Percentiles rank a stretch among this genome's conserved stretches.
Conservation (phyloP, 176 grass and related monocot species). For the Pontederia crassipes region DNA sequence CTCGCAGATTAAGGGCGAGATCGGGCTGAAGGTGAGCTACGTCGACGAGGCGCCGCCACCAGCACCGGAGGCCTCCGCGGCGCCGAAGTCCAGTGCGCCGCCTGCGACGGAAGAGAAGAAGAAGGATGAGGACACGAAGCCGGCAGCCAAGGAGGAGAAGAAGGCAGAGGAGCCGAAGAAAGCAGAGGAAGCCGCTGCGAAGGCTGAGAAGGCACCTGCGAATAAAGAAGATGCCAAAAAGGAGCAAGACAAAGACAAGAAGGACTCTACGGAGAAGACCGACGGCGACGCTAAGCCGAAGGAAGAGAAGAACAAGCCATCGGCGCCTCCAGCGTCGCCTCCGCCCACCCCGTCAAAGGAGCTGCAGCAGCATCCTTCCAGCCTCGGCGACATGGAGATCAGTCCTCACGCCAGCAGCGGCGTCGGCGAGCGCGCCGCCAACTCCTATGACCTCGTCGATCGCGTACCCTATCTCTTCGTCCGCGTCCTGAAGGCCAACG, state of each 20-base stretch:
- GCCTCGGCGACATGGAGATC: constrained; percentile 70
- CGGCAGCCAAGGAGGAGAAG: not conserved
- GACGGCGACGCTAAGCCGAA: constrained; percentile 36
- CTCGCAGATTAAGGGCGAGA: constrained; percentile 95
- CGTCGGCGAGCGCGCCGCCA: constrained; percentile 34
- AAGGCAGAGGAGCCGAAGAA: constrained; percentile 43
- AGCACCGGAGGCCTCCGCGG: not conserved
- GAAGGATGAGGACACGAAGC: constrained; percentile 17
- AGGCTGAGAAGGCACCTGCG: too few relatives aligned
- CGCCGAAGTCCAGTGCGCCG: constrained; percentile 9
- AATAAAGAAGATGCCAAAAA: constrained; percentile 33
- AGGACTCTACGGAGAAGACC: constrained; percentile 28
- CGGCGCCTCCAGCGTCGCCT: constrained; percentile 21
- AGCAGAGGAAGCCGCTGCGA: constrained; percentile 17
- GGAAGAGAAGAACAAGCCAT: constrained; percentile 29
- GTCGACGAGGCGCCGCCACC: constrained; percentile 45
- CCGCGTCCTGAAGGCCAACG: constrained; percentile 69
- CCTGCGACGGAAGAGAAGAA: constrained; percentile 6
- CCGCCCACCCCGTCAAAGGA: constrained; percentile 54
- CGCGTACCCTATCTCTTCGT: constrained; percentile 85
- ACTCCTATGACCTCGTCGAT: constrained; percentile 72
- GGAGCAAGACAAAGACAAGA: constrained; percentile 31
- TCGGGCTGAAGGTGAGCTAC: constrained; percentile 74
- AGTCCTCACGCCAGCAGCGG: constrained; percentile 20
- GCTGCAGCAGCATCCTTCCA: constrained; percentile 19